Percentiles rank a stretch among this genome's conserved stretches.
Conservation (phyloP, 179 eudicot genomes). For the Silene coronaria region DNA sequence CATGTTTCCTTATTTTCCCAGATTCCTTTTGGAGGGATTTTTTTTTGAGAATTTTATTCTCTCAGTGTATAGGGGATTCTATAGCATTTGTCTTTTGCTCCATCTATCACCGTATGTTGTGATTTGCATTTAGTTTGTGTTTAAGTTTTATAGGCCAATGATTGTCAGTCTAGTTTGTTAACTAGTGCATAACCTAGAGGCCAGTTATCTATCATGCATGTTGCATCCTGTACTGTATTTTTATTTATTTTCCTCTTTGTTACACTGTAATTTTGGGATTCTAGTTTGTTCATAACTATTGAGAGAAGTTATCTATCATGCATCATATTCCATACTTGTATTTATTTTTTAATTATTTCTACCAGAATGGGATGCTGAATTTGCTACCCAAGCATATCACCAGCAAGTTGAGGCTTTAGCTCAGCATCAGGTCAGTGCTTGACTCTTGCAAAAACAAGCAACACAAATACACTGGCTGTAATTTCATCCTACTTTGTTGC, state of each 20-base stretch:
- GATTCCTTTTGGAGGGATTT: no score
- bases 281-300: neutral
- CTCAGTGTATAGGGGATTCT: no score
- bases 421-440: constrained; percentile 69
- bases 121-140: neutral
- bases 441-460: constrained; percentile 2
- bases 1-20: no score
- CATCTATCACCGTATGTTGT: neutral
- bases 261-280: neutral
- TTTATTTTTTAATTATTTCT: constrained; percentile 4
- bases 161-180: neutral
- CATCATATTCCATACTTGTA: neutral
- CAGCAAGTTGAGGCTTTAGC: constrained; percentile 93
- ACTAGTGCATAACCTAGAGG: neutral
- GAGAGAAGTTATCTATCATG: neutral
- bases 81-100: neutral
- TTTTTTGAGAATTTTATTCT: no score
- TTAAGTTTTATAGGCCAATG: neutral
- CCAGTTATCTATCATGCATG: neutral
- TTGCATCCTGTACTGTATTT: neutral
- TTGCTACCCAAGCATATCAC: constrained; percentile 89
- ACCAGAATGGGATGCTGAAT: constrained; percentile 94
- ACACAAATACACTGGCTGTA: neutral
- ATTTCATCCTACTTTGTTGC: constrained; percentile 8
- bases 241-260: neutral